Conservation (phyloP, 2,329 filamentous ascomycete species). For the Cercospora sojina region DNA sequence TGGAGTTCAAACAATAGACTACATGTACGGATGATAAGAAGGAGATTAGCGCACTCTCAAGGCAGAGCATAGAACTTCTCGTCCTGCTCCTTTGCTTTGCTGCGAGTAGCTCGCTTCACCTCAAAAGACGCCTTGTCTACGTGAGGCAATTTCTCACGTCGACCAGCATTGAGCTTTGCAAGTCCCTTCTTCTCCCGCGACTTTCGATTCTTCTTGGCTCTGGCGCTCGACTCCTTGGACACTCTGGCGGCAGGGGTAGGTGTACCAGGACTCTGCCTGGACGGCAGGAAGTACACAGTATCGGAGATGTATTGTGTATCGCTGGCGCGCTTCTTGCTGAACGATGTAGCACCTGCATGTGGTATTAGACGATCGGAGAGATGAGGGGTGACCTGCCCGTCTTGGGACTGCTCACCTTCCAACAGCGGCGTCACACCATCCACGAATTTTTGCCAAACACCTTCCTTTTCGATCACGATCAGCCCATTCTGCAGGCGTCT, state of each 20-base stretch:
- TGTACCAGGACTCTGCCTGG: background rate
- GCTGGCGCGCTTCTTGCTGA: background rate
- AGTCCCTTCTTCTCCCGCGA: conserved; percentile 3
- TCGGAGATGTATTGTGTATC: background rate
- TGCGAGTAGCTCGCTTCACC: background rate
- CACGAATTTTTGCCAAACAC: background rate
- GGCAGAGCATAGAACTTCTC: conserved; percentile 2
- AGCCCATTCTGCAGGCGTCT: background rate
- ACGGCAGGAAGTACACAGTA: background rate
- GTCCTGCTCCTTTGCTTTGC: background rate
- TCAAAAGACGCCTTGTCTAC: background rate
- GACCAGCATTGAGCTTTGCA: conserved; percentile 2
- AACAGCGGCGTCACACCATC: background rate
- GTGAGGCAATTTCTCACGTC: background rate
- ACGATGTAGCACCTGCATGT: background rate
- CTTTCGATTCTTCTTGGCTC: conserved; percentile 8
- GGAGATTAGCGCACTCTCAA: background rate
- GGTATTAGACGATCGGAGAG: background rate
- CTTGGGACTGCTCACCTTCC: background rate
- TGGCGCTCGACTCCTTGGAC: background rate
- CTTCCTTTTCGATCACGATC: background rate
- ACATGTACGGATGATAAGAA: background rate
- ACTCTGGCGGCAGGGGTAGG: background rate
- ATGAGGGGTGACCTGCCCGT: background rate
- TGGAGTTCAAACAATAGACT: background rate